Percentiles rank a stretch among this genome's conserved stretches.
Conservation (phyloP, 148 eudicot genomes). For the Vaccinium myrtillus region DNA sequence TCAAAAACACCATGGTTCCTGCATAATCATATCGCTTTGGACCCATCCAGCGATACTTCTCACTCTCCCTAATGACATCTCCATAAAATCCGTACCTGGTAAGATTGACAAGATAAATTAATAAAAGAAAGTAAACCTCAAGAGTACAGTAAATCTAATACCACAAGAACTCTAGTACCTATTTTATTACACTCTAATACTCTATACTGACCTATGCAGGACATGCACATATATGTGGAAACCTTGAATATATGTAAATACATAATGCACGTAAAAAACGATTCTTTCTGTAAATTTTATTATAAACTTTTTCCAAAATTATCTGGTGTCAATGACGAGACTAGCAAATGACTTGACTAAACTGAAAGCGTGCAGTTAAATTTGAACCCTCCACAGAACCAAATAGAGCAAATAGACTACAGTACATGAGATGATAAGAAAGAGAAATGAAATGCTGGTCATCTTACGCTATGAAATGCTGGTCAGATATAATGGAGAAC, state of each 20-base stretch:
- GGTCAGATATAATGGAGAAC: background rate
- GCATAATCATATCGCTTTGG: slow-evolving; percentile 95
- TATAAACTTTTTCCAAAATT: too few species aligned
- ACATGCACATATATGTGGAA: background rate
- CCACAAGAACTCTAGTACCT: background rate
- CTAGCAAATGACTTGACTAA: background rate
- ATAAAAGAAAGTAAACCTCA: slow-evolving; percentile 10
- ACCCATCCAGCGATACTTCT: slow-evolving; percentile 98
- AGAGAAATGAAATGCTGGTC: background rate
- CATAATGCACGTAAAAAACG: background rate
- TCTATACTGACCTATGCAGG: background rate
- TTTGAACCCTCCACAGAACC: background rate
- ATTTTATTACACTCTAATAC: slow-evolving; percentile 1
- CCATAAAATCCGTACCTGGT: slow-evolving; percentile 96
- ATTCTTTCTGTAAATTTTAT: background rate
- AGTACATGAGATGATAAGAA: background rate
- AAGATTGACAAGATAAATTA: slow-evolving; percentile 16
- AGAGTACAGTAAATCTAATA: background rate
- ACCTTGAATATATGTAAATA: background rate
- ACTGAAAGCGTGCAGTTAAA: background rate
- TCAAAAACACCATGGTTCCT: slow-evolving; percentile 87
- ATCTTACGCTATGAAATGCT: background rate
- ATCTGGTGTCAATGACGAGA: background rate
- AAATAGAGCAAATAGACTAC: background rate
- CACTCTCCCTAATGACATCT: slow-evolving; percentile 94